Evolutionary conservation across 768 basidiomycete species (phyloP), one percentile per base, ranked within the genome.

Genomic region (Xanthoconium stramineum): DNA sequence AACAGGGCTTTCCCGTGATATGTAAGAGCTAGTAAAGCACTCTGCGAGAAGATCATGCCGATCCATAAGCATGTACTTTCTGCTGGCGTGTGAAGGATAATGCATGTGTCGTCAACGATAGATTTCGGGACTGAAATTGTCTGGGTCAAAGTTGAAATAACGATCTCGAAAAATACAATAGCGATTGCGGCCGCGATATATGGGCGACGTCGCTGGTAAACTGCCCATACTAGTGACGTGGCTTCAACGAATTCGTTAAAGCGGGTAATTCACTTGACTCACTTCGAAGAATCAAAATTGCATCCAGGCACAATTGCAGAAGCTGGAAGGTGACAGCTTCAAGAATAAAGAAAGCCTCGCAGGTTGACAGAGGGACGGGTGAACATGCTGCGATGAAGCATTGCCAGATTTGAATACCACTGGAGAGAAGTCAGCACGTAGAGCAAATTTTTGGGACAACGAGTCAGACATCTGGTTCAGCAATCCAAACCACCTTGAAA

Each of bases 401-500:
- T 1, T n/a, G 10, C 57, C 55, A 55, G 19, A 56, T 4, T 15
- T 49, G 53, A 14, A 47, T 12, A 6, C 6, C 29, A 30, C 65
- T 66, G 36, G 14, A 45, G n/a, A 46, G 17, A 15, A 5, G 19
- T 62, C 9, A 65, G 28, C 20, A 57, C 40, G 17, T 53, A n/a
- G 10, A 12, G 19, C 12, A 40, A 44, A 24, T 35, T 13, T 45
- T 47, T 38, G 6, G 37, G n/a, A 39, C 11, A 10, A 35, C 6
- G 35, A 9, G 7, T 7, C 46, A 2, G 14, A 66, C 65, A 65
- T 47, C 52, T 57, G 57, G 13, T 57, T 57, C 52, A 52, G 3
- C 33, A 66, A 17, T 51, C 65, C 65, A 43, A 65, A 65, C 65
- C 65, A 67, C 53, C 38, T 66, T 1, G 66, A 29, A 17, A 66